These are phyloP conservation scores for Trichophyton benhamiae DNA, from an alignment of 2,329 filamentous ascomycete species.

Conservation along the genomic window DNA sequence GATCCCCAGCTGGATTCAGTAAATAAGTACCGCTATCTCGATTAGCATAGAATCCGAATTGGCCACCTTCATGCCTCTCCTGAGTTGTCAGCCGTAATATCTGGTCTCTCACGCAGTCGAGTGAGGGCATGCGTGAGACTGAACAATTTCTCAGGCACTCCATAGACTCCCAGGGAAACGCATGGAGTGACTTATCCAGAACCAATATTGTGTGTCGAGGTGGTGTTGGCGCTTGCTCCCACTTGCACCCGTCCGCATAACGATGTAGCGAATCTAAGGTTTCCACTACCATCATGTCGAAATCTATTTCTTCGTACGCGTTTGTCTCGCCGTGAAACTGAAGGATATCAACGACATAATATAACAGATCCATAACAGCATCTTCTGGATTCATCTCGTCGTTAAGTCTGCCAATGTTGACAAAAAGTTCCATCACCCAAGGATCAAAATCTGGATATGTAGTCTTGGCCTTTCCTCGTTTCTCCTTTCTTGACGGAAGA, in stretches of 20 bases:
- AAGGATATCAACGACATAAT: constrained; percentile 90
- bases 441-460: constrained; percentile 45
- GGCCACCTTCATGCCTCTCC: constrained; percentile 14
- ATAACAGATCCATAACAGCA: constrained; percentile 77
- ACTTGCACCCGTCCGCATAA: constrained; percentile 49
- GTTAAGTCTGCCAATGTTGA: constrained; percentile 65
- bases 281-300: constrained; percentile 81
- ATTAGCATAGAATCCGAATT: constrained; percentile 42
- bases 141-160: constrained; percentile 69
- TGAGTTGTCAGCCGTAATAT: constrained; percentile 13
- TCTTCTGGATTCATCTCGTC: constrained; percentile 71
- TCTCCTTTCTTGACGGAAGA: constrained; percentile 63
- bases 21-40: constrained; percentile 50
- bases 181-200: constrained; percentile 78
- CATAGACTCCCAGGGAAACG: constrained; percentile 91
- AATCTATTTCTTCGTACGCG: constrained; percentile 95
- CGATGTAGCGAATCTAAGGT: constrained; percentile 69
- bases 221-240: constrained; percentile 15
- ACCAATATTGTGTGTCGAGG: constrained; percentile 67
- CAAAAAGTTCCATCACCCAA: constrained; percentile 72
- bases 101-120: constrained; percentile 66
- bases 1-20: constrained; percentile 76
- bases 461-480: constrained; percentile 44
- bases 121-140: constrained; percentile 76
- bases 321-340: constrained; percentile 95